Evolutionary conservation across 2,329 filamentous ascomycete genomes (phyloP), one percentile per base, ranked within the genome.

Genomic region (Neobulgaria alba): DNA sequence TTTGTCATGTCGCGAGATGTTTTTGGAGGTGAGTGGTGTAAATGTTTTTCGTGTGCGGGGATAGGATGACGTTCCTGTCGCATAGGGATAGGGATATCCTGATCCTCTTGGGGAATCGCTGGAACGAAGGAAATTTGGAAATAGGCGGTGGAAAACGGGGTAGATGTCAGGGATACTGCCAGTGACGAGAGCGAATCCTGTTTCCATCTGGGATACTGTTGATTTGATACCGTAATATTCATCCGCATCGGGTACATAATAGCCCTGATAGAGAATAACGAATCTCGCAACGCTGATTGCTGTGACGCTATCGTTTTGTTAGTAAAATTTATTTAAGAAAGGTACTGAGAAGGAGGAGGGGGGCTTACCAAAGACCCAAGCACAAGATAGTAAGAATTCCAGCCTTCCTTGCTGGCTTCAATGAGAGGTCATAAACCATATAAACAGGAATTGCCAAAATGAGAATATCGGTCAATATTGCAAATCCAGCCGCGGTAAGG

Each of bases 161-260:
- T 42, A 39, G 3, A 49, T 34, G 10, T 44, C 41, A 2, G 47
- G 47, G 20, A 49, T 41, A 20, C 41, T 45, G 10, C 46, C 46
- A 10, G 48, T 51, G 5, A 45, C 41, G 3, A 51, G 36, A 3
- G 46, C 51, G 10, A 54, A 37, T 7, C 41, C 50, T 4, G 43
- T 47, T 29, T 54, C 46, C 8, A 50, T 43, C 14, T 46, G 41
- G 4, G 50, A 51, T 29, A 54, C 43, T 2, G 51, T 52, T 29
- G 43, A 50, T 3, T 41, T 39, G 19, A 51, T 35, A 31, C 46
- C 45, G n/a, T 46, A 47, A 17, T 20, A 37, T 7, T 30, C 23
- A 29, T 53, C 51, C 9, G 21, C 16, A 9, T 43, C 14, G 10
- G 36, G 32, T 4, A 18, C 16, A 19, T 43, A 36, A 29, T 51